Evolutionary conservation across 139 green algal genomes (phyloP).

Genomic region (Chlorella ohadii): DNA sequence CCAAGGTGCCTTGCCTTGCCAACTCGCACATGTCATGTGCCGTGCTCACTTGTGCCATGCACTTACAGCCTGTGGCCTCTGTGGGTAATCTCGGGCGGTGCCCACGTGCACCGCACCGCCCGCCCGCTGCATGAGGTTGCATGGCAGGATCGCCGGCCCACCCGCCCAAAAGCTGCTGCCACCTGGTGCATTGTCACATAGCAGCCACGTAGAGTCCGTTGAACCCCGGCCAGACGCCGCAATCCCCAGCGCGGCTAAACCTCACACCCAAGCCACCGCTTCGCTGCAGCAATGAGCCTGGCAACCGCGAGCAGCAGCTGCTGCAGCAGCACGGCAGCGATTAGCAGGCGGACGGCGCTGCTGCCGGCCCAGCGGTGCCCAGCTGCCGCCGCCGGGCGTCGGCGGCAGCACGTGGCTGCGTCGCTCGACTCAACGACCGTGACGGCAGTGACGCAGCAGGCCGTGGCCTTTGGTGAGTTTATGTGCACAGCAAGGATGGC

Average conservation of each 20-base stretch:
- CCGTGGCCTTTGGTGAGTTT: constrained; percentile 51
- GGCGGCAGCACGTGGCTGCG: neutral
- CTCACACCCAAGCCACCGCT: neutral
- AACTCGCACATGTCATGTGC: too few species aligned
- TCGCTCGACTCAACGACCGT: constrained; percentile 26
- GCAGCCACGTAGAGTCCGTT: too few species aligned
- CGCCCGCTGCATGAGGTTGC: too few species aligned
- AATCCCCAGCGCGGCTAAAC: neutral
- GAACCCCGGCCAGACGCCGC: too few species aligned
- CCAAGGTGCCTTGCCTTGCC: too few species aligned
- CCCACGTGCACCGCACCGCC: too few species aligned
- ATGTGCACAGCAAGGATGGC: too few species aligned
- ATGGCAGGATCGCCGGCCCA: too few species aligned
- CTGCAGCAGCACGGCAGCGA: constrained; percentile 5
- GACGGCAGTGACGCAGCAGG: constrained; percentile 64
- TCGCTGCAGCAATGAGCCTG: neutral
- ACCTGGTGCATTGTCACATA: neutral
- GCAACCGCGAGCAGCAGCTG: neutral
- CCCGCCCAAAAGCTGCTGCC: too few species aligned
- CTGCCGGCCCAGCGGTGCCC: neutral
- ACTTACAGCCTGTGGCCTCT: too few species aligned
- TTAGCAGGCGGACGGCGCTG: neutral
- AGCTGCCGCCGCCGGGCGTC: neutral
- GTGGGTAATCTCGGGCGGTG: too few species aligned
- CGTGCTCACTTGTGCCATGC: too few species aligned